Evolutionary conservation across 108 stramenopile genomes (phyloP), one percentile per base, ranked within the genome.

Genomic region (Nitzschia inconspicua): DNA sequence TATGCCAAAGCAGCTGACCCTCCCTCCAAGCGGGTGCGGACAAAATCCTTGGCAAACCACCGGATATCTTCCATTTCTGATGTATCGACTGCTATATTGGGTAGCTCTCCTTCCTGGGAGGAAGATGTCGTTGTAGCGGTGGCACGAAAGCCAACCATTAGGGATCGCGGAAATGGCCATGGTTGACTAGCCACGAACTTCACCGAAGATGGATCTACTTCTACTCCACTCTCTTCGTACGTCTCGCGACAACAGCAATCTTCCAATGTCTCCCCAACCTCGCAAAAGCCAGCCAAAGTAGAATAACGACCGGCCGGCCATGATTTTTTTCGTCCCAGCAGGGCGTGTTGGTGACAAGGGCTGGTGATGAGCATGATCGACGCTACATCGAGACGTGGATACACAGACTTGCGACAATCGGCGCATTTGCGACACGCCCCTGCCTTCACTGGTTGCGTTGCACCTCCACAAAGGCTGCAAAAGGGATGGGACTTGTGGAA

Each of bases 201-300:
- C 14, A 70, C 18, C 2, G 42, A 36, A 1, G 13, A 18, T 22
- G 37, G 61, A 42, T 70, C 61, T 10, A 70, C 61, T 14, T 37
- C 32, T 3, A 63, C 61, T 22, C 68, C 68, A 40, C 57, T 59
- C 41, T 70, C 68, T 31, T 70, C 68, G 26, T 31, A 63, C 11
- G 53, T 56, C 46, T 70, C 68, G 8, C 68, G 43, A 4, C 2
- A 8, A 37, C 56, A 57, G 50, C 68, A 63, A 39, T 70, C 46
- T 49, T 70, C 68, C 0, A 70, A 22, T 11, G 68, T 70, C 46
- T 70, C 68, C 25, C 68, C 68, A 1, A 70, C 61, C 30, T 70
- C 68, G 3, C 22, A 23, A 47, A 70, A 70, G 47, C 68, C 68
- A 18, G 68, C 68, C 3, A 70, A 34, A 4, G 68, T 70, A 3